A percentile compares a stretch with the other conserved stretches of the same genome.
These are phyloP conservation scores for Nissolia schottii DNA, from an alignment of 306 rosid species.

Conservation along the genomic window DNA sequence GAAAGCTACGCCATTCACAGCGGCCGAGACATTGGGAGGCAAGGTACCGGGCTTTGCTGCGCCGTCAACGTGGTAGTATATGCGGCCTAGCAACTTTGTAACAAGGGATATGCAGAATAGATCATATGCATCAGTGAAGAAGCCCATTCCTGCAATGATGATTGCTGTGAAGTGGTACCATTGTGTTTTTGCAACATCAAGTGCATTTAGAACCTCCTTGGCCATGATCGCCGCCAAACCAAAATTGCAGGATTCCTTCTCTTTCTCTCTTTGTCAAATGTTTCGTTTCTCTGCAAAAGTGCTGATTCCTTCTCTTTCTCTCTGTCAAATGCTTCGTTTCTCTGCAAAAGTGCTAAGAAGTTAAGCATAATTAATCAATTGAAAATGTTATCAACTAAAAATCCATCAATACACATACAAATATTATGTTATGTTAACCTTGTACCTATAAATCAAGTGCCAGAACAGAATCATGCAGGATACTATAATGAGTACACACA, in stretches of 20 bases:
- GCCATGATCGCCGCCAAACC: slow-evolving; percentile 36
- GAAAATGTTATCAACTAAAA: background rate
- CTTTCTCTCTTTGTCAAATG: background rate
- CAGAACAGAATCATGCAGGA: background rate
- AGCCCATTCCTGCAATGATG: slow-evolving; percentile 83
- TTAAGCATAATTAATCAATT: background rate
- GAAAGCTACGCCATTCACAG: slow-evolving; percentile 82
- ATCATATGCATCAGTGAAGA: slow-evolving; percentile 86
- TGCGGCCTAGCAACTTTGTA: slow-evolving; percentile 75
- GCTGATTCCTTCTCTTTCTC: background rate
- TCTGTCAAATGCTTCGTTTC: slow-evolving; percentile 6
- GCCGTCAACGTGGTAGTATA: slow-evolving; percentile 63
- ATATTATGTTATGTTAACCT: background rate
- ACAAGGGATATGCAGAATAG: slow-evolving; percentile 70
- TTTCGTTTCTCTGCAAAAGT: slow-evolving; percentile 24
- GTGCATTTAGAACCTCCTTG: slow-evolving; percentile 57
- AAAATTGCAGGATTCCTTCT: background rate
- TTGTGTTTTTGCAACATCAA: slow-evolving; percentile 74
- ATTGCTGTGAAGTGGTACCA: slow-evolving; percentile 88
- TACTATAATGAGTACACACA: background rate
- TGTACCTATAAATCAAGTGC: background rate
- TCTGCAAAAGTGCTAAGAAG: slow-evolving; percentile 13
- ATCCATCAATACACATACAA: background rate
- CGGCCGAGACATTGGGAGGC: slow-evolving; percentile 83
- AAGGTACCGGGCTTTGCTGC: slow-evolving; percentile 56